Base-by-base conservation (phyloP, 2,329 filamentous ascomycete genomes). In the Colletotrichum truncatum region DNA sequence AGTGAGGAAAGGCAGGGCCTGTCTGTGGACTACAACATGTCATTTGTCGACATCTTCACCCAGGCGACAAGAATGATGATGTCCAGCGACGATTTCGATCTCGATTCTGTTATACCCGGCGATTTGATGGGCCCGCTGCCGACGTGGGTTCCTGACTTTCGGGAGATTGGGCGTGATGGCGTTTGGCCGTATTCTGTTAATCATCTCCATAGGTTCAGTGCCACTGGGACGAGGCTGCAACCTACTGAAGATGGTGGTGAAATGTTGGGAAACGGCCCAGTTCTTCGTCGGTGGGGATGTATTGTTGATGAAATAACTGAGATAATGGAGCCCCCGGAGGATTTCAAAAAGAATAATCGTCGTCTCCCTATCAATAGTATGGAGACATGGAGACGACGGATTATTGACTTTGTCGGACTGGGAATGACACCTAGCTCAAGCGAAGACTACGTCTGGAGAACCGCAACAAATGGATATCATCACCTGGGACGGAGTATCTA, bases 141-240 rank as follows among this genome's bases (percentile, higher is more conserved):
- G 1, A 61, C 41, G 2, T 70, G 69, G 70, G 69, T 69, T 23
- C 59, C 66, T 2, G 67, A 70, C 41, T 70, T 62, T 61, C 57
- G 26, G 16, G 18, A 46, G 10, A 41, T 69, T 2, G 62, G 64
- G 4, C 12, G 25, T 10, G 28, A 43, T 21, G 62, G 58, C 16
- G 21, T 58, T 10, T 28, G 14, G 5, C 16, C 49, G 14, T 67
- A 28, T n/a, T 30, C 7, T 6, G 53, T 49, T 4, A 23, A 52
- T 21, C n/a, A 45, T 43, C 12, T 12, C n/a, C 18, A n/a, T 6
- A 30, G 12, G 8, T 53, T 21, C 36, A 16, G 28, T n/a, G 36
- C 39, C 30, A 32, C 61, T 7, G n/a, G n/a, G 14, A 4, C 2
- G 23, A 0, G 53, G 10, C 0, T n/a, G 4, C 10, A 18, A 1